These are phyloP conservation scores for Taphrina populina DNA, from an alignment of 1,139 yeast species.

Conservation along the genomic window DNA sequence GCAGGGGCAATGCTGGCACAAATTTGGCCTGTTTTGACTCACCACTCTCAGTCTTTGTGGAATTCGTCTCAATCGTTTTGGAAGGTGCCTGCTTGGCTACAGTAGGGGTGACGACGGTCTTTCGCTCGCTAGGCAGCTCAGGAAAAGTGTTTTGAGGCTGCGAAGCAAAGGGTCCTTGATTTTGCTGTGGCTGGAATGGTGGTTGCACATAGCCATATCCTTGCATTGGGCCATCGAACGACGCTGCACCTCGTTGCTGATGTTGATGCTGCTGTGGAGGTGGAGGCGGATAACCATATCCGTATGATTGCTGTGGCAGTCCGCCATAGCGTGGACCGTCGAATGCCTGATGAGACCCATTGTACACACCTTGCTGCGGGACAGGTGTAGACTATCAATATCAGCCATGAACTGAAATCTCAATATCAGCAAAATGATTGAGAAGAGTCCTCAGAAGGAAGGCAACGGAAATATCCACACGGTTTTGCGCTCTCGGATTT, in stretches of 20 bases:
- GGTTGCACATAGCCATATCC: conserved; percentile 40
- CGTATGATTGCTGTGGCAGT: conserved; percentile 37
- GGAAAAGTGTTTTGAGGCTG: conserved; percentile 45
- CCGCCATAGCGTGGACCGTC: conserved; percentile 35
- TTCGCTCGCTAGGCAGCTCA: conserved; percentile 37
- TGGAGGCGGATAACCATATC: conserved; percentile 40
- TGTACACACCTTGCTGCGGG: conserved; percentile 5
- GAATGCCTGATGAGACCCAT: conserved; percentile 23
- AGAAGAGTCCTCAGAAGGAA: conserved; percentile 47
- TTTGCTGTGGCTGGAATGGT: conserved; percentile 49
- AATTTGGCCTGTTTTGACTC: conserved; percentile 21
- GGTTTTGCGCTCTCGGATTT: conserved; percentile 43
- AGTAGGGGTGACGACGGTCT: conserved; percentile 25
- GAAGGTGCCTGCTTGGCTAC: conserved; percentile 5
- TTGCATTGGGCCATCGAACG: conserved; percentile 39
- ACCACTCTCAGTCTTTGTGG: conserved; percentile 35
- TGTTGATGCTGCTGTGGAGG: conserved; percentile 44
- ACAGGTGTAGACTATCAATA: conserved; percentile 11
- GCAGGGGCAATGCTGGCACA: conserved; percentile 39
- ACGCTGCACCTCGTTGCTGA: conserved; percentile 21
- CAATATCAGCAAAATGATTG: not conserved
- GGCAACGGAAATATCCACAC: conserved; percentile 49
- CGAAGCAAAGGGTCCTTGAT: conserved; percentile 46
- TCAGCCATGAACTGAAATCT: too few relatives aligned
- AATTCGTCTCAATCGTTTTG: conserved; percentile 41